A percentile compares a stretch with the other conserved stretches of the same genome.
Conservation (phyloP, 2,329 filamentous ascomycete genomes). For the Hypoxylon sp. region DNA sequence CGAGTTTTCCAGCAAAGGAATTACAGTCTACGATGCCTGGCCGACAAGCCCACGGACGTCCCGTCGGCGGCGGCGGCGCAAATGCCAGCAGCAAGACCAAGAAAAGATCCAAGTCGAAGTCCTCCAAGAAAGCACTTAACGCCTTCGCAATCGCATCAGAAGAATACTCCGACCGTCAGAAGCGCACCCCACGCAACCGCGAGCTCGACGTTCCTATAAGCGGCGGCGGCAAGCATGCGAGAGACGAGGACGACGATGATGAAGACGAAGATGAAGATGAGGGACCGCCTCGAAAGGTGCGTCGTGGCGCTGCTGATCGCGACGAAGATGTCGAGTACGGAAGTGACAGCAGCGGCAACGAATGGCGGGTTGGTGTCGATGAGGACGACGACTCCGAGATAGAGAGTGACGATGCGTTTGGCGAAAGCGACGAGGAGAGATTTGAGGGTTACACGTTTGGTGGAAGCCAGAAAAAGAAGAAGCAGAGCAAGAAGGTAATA, state of each 20-base stretch:
- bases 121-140: constrained; percentile 61
- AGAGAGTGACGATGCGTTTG: constrained; percentile 81
- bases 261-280: constrained; percentile 69
- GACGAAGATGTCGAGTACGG: constrained; percentile 73
- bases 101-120: constrained; percentile 58
- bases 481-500: constrained; percentile 52
- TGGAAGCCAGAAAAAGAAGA: constrained; percentile 54
- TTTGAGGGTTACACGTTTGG: constrained; percentile 76
- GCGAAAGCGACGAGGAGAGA: constrained; percentile 84
- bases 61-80: constrained; percentile 52
- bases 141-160: constrained; percentile 66
- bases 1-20: too few relatives aligned
- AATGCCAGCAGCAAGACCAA: constrained; percentile 43
- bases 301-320: constrained; percentile 51
- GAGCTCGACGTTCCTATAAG: constrained; percentile 57
- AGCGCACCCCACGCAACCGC: constrained; percentile 59
- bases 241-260: constrained; percentile 61
- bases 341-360: constrained; percentile 85
- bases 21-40: too few relatives aligned
- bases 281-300: constrained; percentile 55
- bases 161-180: constrained; percentile 58
- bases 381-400: constrained; percentile 71
- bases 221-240: constrained; percentile 51
- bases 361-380: constrained; percentile 78
- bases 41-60: constrained; percentile 65